phyloP scores from a whole-genome alignment of 768 basidiomycete genomes.

The Harrya chromipes region DNA sequence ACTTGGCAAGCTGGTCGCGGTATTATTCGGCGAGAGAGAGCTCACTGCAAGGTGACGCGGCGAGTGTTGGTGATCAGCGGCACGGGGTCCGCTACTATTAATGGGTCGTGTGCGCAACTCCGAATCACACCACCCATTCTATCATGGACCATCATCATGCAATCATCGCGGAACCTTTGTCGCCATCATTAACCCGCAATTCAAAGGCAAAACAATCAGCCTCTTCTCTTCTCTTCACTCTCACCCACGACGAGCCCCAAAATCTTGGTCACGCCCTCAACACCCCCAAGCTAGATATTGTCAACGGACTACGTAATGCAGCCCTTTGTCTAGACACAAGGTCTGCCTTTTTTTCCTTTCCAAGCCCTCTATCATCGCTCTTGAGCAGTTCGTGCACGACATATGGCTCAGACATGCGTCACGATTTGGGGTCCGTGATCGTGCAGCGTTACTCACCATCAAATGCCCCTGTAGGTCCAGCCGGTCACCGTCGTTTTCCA shows the following conservation, averaged over 20 bases:
- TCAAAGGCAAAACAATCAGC: conserved; percentile 5
- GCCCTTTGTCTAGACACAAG: conserved; percentile 58
- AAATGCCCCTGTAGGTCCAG: conserved; percentile 50
- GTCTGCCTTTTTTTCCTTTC: conserved; percentile 48
- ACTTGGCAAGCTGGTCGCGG: neutral
- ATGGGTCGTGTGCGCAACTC: conserved; percentile 25
- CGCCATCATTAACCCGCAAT: neutral
- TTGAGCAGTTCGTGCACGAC: conserved; percentile 31
- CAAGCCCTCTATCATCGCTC: conserved; percentile 4
- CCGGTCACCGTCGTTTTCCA: conserved; percentile 54
- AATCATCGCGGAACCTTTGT: conserved; percentile 12
- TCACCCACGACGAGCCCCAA: conserved; percentile 10
- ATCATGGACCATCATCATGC: conserved; percentile 14
- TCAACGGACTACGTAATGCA: conserved; percentile 61
- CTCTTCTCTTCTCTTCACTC: conserved; percentile 6
- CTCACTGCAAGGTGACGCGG: no score
- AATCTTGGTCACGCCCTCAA: conserved; percentile 34
- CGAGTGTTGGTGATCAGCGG: neutral
- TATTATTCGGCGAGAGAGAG: no score
- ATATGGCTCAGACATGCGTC: conserved; percentile 28
- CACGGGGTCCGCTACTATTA: no score
- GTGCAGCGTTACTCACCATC: conserved; percentile 17
- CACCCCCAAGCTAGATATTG: conserved; percentile 43
- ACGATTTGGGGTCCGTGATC: conserved; percentile 33
- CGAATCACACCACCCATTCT: conserved; percentile 2